Evolutionary conservation across 441 rosid genomes (phyloP).

Genomic region (Rhodomyrtus psidioides): DNA sequence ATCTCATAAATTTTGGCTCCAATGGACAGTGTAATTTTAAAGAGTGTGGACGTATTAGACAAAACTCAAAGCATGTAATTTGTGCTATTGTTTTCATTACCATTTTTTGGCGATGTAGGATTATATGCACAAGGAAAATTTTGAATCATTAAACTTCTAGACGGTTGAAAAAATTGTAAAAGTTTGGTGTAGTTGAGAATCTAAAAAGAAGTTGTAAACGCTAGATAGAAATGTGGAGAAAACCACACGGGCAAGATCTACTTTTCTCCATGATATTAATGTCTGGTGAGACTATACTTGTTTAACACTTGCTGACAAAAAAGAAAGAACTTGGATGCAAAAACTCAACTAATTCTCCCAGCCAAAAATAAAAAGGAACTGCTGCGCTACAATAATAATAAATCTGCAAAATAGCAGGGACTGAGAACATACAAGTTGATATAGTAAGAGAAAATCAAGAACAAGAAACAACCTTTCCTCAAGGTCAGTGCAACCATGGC

Average conservation of each 20-base stretch:
- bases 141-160: not conserved
- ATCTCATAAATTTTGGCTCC: not conserved
- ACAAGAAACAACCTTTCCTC: constrained; percentile 54
- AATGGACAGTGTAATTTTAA: not conserved
- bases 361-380: not conserved
- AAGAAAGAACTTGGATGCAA: not conserved
- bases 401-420: not conserved
- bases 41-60: not conserved
- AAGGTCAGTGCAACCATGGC: constrained; percentile 83
- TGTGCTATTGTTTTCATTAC: not conserved
- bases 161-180: not conserved
- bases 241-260: not conserved
- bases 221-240: not conserved
- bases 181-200: not conserved
- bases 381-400: not conserved
- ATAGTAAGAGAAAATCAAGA: constrained; percentile 5
- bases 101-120: not conserved
- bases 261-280: not conserved
- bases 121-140: not conserved
- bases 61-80: not conserved
- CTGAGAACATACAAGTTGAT: not conserved
- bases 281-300: not conserved
- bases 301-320: not conserved
- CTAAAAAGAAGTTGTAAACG: not conserved
- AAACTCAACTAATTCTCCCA: not conserved